Base-by-base conservation (phyloP, 2,329 filamentous ascomycete species). In the Xylaria polymorpha region DNA sequence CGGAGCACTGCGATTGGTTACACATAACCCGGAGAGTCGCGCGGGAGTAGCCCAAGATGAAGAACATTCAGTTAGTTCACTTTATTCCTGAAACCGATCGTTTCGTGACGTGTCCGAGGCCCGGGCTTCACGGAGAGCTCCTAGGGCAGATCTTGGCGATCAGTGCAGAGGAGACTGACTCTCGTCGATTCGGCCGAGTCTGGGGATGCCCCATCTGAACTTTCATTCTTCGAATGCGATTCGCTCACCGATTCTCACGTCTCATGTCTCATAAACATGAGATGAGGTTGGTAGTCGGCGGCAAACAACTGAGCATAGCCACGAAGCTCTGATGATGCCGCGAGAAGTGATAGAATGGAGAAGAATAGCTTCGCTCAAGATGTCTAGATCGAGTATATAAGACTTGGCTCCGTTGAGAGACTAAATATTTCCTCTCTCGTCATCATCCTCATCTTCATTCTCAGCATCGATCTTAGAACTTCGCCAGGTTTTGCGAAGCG, bases 401-500 rank as follows among this genome's bases (percentile, higher is more conserved):
- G 59, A 48, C 20, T 62, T 32, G 39, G 12, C 29, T 51, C 20
- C 46, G 43, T 43, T 29, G 55, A 59, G 20, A 8, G 10, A 29
- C 14, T 44, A 32, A 46, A 22, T 2, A 20, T 41, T 53, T 58
- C n/a, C 57, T 65, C 43, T 64, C 48, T 73, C 44, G 43, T 71
- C 57, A 55, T 68, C 64, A 44, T 65, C 66, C 51, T 68, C 59
- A 71, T 61, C 57, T 25, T 55, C 48, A 61, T 20, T 58, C 68
- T 55, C 57, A 65, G 3, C 46, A 10, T 59, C 44, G 22, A 71
- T 56, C 61, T 69, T 29, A 51, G 53, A 22, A 43, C 64, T 71
- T 72, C 67, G 67, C 66, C 71, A 64, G 69, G 69, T 29, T 66
- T 69, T 68, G 68, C 69, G 61, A 72, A 67, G 61, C 22, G 55